Evolutionary conservation across 2,329 filamentous ascomycete genomes (phyloP).

Genomic region (Trematosphaeria pertusa): DNA sequence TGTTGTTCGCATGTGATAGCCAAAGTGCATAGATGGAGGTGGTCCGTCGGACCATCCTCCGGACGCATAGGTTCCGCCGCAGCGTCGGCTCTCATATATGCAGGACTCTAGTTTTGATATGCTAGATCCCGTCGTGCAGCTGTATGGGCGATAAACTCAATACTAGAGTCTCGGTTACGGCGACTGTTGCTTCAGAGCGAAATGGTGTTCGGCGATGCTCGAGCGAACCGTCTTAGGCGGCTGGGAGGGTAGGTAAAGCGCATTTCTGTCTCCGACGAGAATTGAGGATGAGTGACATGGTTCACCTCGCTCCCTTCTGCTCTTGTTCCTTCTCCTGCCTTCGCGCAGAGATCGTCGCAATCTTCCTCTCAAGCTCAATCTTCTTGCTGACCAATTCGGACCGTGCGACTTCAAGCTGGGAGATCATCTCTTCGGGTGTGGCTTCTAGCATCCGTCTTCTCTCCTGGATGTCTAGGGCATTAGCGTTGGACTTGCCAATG

Average conservation of each 20-base stretch:
- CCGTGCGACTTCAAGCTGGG: constrained; percentile 59
- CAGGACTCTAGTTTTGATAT: too few relatives aligned
- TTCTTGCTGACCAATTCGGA: constrained; percentile 60
- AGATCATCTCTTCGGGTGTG: constrained; percentile 61
- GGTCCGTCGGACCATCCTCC: too few relatives aligned
- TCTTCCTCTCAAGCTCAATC: constrained; percentile 63
- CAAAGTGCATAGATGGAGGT: too few relatives aligned
- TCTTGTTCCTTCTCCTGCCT: not conserved
- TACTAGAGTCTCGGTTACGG: not conserved
- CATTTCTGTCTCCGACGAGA: not conserved
- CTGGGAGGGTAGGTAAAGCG: not conserved
- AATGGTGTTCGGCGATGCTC: not conserved
- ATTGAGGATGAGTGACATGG: too few relatives aligned
- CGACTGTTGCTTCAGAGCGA: not conserved
- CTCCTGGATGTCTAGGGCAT: constrained; percentile 43
- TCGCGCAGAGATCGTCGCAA: constrained; percentile 43
- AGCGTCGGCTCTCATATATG: too few relatives aligned
- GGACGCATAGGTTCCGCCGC: too few relatives aligned
- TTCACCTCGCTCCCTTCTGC: not conserved
- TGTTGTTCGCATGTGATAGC: too few relatives aligned
- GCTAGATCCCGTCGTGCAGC: too few relatives aligned
- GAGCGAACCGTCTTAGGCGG: not conserved
- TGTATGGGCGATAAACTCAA: not conserved
- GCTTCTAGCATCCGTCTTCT: constrained; percentile 57
- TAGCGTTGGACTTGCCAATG: not conserved